Evolutionary conservation across 2,329 filamentous ascomycete species (phyloP).

Genomic region (Fonsecaea multimorphosa): DNA sequence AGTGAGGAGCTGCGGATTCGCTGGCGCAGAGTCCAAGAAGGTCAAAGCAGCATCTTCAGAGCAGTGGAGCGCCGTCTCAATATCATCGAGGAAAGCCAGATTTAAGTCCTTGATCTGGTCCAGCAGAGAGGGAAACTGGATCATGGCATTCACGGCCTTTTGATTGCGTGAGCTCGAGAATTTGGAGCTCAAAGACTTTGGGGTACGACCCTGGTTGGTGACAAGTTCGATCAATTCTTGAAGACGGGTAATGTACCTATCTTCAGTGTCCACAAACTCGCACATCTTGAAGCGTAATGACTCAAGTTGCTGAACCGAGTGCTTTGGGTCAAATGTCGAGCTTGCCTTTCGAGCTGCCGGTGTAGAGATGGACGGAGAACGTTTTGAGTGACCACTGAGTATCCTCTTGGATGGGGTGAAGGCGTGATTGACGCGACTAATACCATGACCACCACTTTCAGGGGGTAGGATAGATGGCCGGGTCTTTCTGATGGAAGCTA

Average conservation of each 20-base stretch:
- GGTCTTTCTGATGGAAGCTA: conserved; percentile 39
- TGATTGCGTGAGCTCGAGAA: conserved; percentile 49
- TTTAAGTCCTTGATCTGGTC: conserved; percentile 83
- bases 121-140: conserved; percentile 75
- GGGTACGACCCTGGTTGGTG: conserved; percentile 76
- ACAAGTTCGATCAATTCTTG: conserved; percentile 81
- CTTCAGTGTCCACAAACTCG: conserved; percentile 91
- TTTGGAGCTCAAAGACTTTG: conserved; percentile 70
- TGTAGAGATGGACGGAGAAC: conserved; percentile 36
- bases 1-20: conserved; percentile 56
- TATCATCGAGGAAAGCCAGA: conserved; percentile 75
- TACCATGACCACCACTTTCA: conserved; percentile 23
- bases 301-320: conserved; percentile 87
- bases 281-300: conserved; percentile 85
- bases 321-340: conserved; percentile 79
- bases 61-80: conserved; percentile 78
- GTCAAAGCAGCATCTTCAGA: conserved; percentile 85
- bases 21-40: conserved; percentile 38
- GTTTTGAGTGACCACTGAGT: conserved; percentile 30
- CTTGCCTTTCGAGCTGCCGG: conserved; percentile 67
- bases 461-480: conserved; percentile 37
- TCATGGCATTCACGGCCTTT: conserved; percentile 40
- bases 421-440: conserved; percentile 20
- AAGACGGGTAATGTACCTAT: conserved; percentile 88
- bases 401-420: conserved; percentile 35